Evolutionary conservation across 2,329 filamentous ascomycete genomes (phyloP), one percentile per base, ranked within the genome.

Genomic region (Monilinia polystroma): DNA sequence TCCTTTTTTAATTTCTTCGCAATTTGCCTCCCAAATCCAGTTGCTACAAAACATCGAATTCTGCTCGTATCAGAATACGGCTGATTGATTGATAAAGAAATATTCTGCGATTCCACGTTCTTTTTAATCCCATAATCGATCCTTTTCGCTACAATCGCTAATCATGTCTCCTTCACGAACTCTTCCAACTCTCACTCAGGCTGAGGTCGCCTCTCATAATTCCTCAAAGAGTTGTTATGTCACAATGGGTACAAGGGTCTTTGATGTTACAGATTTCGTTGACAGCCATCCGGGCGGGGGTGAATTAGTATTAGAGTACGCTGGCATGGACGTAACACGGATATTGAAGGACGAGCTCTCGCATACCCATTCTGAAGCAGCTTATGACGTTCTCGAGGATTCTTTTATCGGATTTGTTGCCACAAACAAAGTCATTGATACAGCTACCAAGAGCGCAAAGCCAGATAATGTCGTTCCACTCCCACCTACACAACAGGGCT

Each of bases 371-470:
- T 92, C 90, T 58, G 93, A 98, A 69, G 85, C 93, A 2, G 95
- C 95, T n/a, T 99, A 97, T 79, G 94, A 98, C 74, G 90, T 98
- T 18, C 83, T 99, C 35, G 91, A 96, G 56, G 95, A 98, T 52
- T 90, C 87, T 56, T 84, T 94, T 20, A 83, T 98, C 68, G 95
- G 92, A 20, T 96, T 96, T 75, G 81, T 97, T 45, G 83, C 84
- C 6, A 84, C 84, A 2, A 83, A 88, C 51, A 78, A 79, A 69
- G 70, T 75, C 29, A 72, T 74, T 43, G 74, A 77, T 64, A 70
- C 74, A 38, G 75, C 77, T 51, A 77, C 78, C 71, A 79, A 79
- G 67, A 77, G 74, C 69, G 75, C 71, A 56, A 66, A 72, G 55
- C 72, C 74, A 29, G 72, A 73, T 47, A 78, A 81, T 53, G 83